Evolutionary conservation across 768 basidiomycete genomes (phyloP).

Genomic region (Podaxis rugospora): DNA sequence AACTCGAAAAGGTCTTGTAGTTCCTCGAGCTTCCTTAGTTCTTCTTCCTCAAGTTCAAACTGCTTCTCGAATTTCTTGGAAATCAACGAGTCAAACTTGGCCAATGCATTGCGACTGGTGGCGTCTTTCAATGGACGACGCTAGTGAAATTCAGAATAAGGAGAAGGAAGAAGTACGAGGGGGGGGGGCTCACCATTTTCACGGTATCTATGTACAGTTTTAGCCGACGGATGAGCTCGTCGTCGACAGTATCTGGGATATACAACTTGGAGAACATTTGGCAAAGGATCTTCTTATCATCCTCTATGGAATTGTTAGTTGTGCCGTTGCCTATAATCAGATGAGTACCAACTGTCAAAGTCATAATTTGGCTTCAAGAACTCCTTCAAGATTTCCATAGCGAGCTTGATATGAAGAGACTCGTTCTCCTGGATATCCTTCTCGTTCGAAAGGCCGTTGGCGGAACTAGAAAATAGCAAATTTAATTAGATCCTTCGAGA

Average conservation of each 20-base stretch:
- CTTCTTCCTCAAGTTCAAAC: slow-evolving; percentile 66
- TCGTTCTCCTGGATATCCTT: slow-evolving; percentile 14
- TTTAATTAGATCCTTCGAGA: not conserved
- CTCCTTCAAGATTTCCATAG: slow-evolving; percentile 47
- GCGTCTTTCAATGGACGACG: slow-evolving; percentile 46
- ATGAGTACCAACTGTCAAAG: slow-evolving; percentile 20
- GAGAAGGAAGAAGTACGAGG: not conserved
- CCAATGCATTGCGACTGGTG: slow-evolving; percentile 63
- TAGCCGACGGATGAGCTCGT: slow-evolving; percentile 58
- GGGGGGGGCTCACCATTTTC: slow-evolving; percentile 37
- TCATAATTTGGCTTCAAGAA: slow-evolving; percentile 6
- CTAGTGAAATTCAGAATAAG: slow-evolving; percentile 18
- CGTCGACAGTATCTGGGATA: slow-evolving; percentile 68
- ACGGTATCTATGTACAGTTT: slow-evolving; percentile 62
- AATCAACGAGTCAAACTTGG: slow-evolving; percentile 62
- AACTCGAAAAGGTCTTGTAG: slow-evolving; percentile 65
- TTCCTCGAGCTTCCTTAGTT: slow-evolving; percentile 59
- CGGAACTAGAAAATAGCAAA: not conserved
- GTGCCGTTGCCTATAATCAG: not conserved
- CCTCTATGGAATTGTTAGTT: slow-evolving; percentile 37
- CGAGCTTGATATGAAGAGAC: slow-evolving; percentile 52
- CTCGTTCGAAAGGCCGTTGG: slow-evolving; percentile 9
- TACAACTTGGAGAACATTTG: slow-evolving; percentile 62
- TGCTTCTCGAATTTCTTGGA: slow-evolving; percentile 70
- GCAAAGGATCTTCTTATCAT: slow-evolving; percentile 60